Base-by-base conservation (phyloP, 2,329 filamentous ascomycete genomes). In the Decorospora gaudefroyi region DNA sequence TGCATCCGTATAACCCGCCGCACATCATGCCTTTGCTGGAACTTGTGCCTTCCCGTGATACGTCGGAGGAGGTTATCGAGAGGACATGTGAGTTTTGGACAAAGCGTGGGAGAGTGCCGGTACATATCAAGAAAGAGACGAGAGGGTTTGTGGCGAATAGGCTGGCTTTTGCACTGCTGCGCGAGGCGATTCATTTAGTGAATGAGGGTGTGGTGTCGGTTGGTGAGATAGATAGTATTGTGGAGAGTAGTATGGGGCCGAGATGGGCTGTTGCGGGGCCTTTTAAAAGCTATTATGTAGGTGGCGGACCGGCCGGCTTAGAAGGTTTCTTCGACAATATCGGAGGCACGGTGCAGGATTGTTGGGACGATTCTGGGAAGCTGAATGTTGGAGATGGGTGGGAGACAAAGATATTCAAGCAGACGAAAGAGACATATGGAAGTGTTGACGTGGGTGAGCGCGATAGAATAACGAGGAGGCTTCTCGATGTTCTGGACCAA, bases 1-100 rank as follows among this genome's bases (percentile, higher is more conserved):
- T 81, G 3, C 82, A 84, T 59, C 81, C 81, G 0, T 84, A 80
- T 62, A 84, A 84, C 41, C 82, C 81, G 15, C 81, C 81, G 1
- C 79, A 83, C 51, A 74, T 84, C 39, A 82, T 84, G 78, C 81
- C 81, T 0, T 57, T 84, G 1, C 64, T 84, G 2, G 81, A 84
- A 59, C 69, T 84, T 21, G 80, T 83, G 0, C 78, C 79, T 0
- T 74, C 71, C 1, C 74, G 72, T 4, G 45, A 51, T 19, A 82
- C 77, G 0, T 59, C 61, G 0, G 25, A 62, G 0, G 58, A 64
- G 1, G 65, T 73, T 1, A 62, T 78, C 1, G 53, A 67, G 4
- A 59, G 64, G 6, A 78, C 77, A 4, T 37, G 75, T 18, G 53
- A 61, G 1, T 82, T 79, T 53, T 82, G 75, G 75, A 59, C 60